Base-by-base conservation (phyloP, 2,329 filamentous ascomycete genomes). In the Arachnopeziza araneosa region DNA sequence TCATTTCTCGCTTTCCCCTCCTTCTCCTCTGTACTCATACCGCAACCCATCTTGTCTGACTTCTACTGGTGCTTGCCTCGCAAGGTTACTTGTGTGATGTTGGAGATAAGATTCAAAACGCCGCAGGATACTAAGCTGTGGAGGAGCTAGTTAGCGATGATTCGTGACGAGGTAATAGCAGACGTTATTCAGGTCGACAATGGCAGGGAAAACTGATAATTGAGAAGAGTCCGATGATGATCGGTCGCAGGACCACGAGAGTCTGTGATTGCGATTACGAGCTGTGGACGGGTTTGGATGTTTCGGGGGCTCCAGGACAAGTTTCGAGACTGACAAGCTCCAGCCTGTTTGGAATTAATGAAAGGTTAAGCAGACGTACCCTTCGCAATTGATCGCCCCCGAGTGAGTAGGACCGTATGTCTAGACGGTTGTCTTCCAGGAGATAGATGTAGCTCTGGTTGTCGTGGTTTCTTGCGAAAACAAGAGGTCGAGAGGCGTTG, bases 1-100 rank as follows among this genome's bases (percentile, higher is more conserved):
- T 99, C 95, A 77, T 99, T 98, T 71, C 95, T 89, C 83, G 92
- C 91, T 90, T 97, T 98, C 80, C 95, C 93, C 92, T 98, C 95
- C 89, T 97, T 97, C 81, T 98, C 95, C 83, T 98, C 95, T 75
- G 95, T 96, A 78, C 93, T 98, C 91, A 97, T 96, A 80, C 93
- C 93, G 78, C 95, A 99, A 87, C 95, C 95, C 95, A 99, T 99
- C 73, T 82, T 92, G 88, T 75, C 80, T 78, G 76, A 65, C 65
- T 44, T 44, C 36, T 44, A 44, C 36, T 44, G 6, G 36, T 44
- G 36, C 36, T 44, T 7, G 36, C 26, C 26, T 30, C 26, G 36
- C 36, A 44, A 44, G 36, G 36, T 7, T 44, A 44, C 17, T 44
- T 44, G 36, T 44, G 10, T 44, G 36, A 12, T 44, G 36, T 19